Evolutionary conservation across 2,329 filamentous ascomycete genomes (phyloP).

Genomic region (Hyphodiscus sp.): DNA sequence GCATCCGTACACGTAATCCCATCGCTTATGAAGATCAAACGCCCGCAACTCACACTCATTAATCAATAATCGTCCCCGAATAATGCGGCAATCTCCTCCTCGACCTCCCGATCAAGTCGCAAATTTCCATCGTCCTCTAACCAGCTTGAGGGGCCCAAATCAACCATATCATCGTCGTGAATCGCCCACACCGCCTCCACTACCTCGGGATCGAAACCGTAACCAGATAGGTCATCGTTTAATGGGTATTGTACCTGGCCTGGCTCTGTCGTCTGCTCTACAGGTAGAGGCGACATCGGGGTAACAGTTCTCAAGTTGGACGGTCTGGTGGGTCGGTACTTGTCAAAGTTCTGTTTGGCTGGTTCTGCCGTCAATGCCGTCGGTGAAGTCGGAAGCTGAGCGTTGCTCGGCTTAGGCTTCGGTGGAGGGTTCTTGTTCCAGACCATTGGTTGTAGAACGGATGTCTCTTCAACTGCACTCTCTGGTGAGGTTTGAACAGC

Average conservation of each 20-base stretch:
- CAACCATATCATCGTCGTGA: neutral
- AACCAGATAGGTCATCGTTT: neutral
- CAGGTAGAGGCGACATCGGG: slow-evolving; percentile 8
- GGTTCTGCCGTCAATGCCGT: neutral
- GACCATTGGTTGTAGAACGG: slow-evolving; percentile 6
- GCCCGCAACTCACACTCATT: too few relatives aligned
- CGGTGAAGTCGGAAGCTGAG: slow-evolving; percentile 2
- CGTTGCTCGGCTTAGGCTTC: slow-evolving; percentile 8
- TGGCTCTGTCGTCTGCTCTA: slow-evolving; percentile 1
- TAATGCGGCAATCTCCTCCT: neutral
- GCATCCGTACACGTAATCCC: too few relatives aligned
- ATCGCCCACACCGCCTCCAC: neutral
- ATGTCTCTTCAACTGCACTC: neutral
- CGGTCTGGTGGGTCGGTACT: slow-evolving; percentile 5
- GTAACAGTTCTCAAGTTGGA: slow-evolving; percentile 10
- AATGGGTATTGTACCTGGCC: too few relatives aligned
- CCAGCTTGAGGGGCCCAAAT: neutral
- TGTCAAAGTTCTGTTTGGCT: slow-evolving; percentile 5
- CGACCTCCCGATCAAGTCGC: neutral
- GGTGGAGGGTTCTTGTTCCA: slow-evolving; percentile 10
- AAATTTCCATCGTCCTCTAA: neutral
- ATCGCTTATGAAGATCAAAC: too few relatives aligned
- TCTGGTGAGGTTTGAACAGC: neutral
- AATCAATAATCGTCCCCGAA: too few relatives aligned
- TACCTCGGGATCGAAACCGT: neutral